These are phyloP conservation scores for Crithidia expoeki DNA, from an alignment of 208 protist species.

Conservation along the genomic window DNA sequence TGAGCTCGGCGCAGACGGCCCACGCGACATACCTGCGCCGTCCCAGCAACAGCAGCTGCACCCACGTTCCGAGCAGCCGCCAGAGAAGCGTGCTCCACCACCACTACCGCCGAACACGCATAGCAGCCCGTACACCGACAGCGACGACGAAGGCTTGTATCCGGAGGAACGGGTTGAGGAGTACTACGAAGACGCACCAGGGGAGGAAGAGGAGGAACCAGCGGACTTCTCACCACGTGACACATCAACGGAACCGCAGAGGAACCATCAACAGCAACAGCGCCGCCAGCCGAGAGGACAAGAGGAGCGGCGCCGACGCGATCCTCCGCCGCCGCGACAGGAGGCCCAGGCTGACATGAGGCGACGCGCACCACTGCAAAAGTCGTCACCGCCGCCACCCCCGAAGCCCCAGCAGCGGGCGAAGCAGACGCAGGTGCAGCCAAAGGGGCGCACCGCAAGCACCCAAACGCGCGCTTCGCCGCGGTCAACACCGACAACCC, in stretches of 20 bases:
- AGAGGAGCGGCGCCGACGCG: background rate
- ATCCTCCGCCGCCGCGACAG: background rate
- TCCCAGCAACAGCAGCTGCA: background rate
- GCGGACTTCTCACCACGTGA: background rate
- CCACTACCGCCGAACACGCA: background rate
- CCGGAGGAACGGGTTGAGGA: background rate
- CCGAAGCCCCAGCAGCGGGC: background rate
- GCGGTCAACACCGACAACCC: no score
- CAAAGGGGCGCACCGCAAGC: background rate
- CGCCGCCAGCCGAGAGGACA: background rate
- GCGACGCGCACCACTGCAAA: constrained; percentile 2
- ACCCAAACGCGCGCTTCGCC: constrained; percentile 1
- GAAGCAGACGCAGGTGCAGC: constrained; percentile 10
- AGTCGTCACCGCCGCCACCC: background rate
- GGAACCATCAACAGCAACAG: background rate
- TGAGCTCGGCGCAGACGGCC: background rate
- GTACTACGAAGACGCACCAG: constrained; percentile 2
- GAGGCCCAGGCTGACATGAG: background rate
- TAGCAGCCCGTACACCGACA: background rate
- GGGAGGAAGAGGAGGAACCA: background rate
- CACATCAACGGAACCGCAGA: constrained; percentile 10
- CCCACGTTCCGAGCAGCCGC: background rate
- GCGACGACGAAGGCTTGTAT: background rate
- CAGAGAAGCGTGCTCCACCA: background rate
- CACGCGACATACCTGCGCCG: constrained; percentile 26